phyloP scores from a whole-genome alignment of 2,329 filamentous ascomycete species.

The Westerdykella ornata region DNA sequence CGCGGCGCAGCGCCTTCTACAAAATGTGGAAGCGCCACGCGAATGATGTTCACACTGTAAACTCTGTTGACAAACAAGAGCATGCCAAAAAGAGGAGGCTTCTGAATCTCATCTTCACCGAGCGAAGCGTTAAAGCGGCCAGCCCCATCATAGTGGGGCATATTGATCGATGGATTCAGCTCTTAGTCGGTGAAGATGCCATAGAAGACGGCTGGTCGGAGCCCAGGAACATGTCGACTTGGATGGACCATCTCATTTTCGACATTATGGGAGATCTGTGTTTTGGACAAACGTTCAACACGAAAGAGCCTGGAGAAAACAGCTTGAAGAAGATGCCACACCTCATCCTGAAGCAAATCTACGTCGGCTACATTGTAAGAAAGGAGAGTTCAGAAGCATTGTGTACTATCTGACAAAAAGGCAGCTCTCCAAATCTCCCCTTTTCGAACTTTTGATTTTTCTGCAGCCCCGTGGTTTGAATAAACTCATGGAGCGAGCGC shows the following conservation, averaged over 20 bases:
- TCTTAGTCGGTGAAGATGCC: slow-evolving; percentile 1
- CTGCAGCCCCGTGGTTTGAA: background rate
- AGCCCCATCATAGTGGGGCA: slow-evolving; percentile 5
- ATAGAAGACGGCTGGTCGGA: slow-evolving; percentile 7
- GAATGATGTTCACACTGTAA: slow-evolving; percentile 6
- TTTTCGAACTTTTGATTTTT: background rate
- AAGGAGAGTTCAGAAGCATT: too few relatives aligned
- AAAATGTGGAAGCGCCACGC: slow-evolving; percentile 6
- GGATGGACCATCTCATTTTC: slow-evolving; percentile 28
- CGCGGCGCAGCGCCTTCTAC: slow-evolving; percentile 11
- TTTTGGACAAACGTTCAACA: slow-evolving; percentile 30
- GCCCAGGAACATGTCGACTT: slow-evolving; percentile 4
- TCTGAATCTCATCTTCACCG: slow-evolving; percentile 11
- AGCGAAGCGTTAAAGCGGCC: slow-evolving; percentile 8
- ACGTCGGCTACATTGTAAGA: slow-evolving; percentile 5
- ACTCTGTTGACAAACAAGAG: background rate
- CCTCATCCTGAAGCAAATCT: slow-evolving; percentile 6
- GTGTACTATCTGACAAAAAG: too few relatives aligned
- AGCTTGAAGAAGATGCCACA: slow-evolving; percentile 7
- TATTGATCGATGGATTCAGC: slow-evolving; percentile 12
- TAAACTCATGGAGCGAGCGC: background rate
- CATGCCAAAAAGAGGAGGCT: slow-evolving; percentile 9
- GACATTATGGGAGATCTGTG: slow-evolving; percentile 42
- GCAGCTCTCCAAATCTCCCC: background rate
- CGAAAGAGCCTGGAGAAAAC: slow-evolving; percentile 21